Conservation (phyloP, 495 filamentous ascomycete genomes). For the Tuber brumale region DNA sequence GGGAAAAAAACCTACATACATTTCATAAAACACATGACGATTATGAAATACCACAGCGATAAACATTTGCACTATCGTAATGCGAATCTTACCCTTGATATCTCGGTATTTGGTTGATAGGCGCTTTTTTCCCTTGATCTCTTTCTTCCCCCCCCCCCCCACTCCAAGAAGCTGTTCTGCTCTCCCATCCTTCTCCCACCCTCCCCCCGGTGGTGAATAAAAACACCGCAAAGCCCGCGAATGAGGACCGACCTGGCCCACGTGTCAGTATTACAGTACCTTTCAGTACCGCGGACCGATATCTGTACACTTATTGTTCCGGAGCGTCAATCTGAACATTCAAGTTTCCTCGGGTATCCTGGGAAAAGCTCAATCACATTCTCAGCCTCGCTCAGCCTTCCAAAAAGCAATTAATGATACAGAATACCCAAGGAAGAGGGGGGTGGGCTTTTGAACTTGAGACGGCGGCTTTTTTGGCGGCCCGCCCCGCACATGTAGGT, state of each 20-base stretch:
- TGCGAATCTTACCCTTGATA: slow-evolving; percentile 3
- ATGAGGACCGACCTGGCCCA: not conserved
- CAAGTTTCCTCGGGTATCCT: slow-evolving; percentile 2
- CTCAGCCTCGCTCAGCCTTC: slow-evolving; percentile 3
- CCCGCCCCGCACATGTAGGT: not conserved
- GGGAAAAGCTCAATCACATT: slow-evolving; percentile 5
- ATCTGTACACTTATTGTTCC: not conserved
- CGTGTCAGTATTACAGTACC: not conserved
- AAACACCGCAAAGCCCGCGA: slow-evolving; percentile 2
- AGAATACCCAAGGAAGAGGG: not conserved
- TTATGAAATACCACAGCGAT: not conserved
- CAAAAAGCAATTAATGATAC: slow-evolving; percentile 2
- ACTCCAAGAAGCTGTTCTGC: not conserved
- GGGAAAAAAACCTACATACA: not conserved
- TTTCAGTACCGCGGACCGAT: not conserved
- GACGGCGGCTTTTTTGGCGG: slow-evolving; percentile 1
- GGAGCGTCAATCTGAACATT: not conserved
- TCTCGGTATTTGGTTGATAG: slow-evolving; percentile 3
- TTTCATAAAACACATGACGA: not conserved
- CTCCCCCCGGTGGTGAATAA: not conserved
- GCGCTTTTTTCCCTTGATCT: not conserved
- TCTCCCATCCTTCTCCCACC: not conserved
- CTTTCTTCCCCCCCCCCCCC: not conserved
- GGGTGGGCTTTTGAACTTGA: not conserved
- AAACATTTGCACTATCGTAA: not conserved